A percentile compares a stretch with the other conserved stretches of the same genome.
phyloP scores from a whole-genome alignment of 495 filamentous ascomycete genomes.

The Penicillium arizonense region DNA sequence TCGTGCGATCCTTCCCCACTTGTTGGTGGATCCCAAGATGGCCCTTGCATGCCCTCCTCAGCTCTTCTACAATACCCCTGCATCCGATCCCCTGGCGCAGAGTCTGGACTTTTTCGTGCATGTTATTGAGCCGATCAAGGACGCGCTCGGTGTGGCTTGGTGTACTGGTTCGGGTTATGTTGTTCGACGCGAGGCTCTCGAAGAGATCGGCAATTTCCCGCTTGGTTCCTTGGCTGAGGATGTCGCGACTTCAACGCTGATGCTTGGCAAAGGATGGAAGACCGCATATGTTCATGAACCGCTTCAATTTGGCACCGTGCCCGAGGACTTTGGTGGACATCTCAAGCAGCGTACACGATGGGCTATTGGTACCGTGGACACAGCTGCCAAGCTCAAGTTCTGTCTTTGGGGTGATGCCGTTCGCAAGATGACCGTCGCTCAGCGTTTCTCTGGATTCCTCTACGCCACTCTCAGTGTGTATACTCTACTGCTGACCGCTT shows the following conservation, averaged over 20 bases:
- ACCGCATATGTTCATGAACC: constrained; percentile 50
- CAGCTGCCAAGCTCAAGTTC: constrained; percentile 44
- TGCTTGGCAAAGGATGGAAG: constrained; percentile 51
- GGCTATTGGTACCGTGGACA: constrained; percentile 46
- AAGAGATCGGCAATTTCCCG: constrained; percentile 52
- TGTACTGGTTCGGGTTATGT: constrained; percentile 55
- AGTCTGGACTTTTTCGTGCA: constrained; percentile 46
- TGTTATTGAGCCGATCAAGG: constrained; percentile 52
- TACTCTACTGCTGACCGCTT: constrained; percentile 39
- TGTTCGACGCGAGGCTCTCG: constrained; percentile 45
- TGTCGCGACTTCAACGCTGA: constrained; percentile 43
- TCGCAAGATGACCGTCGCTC: constrained; percentile 30
- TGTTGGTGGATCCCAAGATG: constrained; percentile 45
- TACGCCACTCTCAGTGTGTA: constrained; percentile 43
- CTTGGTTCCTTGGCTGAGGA: constrained; percentile 51
- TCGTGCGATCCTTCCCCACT: constrained; percentile 46
- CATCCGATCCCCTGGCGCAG: constrained; percentile 49
- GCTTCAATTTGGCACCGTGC: constrained; percentile 52
- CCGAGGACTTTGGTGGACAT: constrained; percentile 45
- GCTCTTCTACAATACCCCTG: constrained; percentile 54
- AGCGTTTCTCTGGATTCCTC: constrained; percentile 44
- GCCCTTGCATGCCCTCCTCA: constrained; percentile 53
- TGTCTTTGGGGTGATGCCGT: constrained; percentile 39
- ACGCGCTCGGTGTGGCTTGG: constrained; percentile 47
- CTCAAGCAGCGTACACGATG: constrained; percentile 54